These are phyloP conservation scores for Monilinia laxa DNA, from an alignment of 2,329 filamentous ascomycete species.

Conservation along the genomic window DNA sequence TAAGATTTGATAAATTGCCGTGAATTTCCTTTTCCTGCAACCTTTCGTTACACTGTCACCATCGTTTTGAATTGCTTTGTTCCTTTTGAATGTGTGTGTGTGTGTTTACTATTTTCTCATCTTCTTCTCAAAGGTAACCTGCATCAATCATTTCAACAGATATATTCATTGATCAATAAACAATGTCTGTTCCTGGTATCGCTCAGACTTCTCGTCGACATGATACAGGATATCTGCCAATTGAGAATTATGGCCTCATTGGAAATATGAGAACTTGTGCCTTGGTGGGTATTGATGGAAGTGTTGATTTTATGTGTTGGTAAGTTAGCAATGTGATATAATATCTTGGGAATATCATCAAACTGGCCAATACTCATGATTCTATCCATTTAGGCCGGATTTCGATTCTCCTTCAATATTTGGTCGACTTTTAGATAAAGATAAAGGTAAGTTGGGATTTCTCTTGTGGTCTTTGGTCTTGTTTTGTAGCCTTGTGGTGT, in stretches of 20 bases:
- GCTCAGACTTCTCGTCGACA: slow-evolving; percentile 26
- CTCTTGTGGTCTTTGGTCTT: not conserved
- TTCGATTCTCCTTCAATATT: slow-evolving; percentile 78
- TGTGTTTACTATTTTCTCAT: not conserved
- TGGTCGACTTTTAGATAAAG: slow-evolving; percentile 70
- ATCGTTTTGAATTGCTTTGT: slow-evolving; percentile 9
- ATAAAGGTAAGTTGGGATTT: slow-evolving; percentile 47
- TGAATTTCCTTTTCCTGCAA: not conserved
- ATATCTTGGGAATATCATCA: not conserved
- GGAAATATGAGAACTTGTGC: slow-evolving; percentile 80
- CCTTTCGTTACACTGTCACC: slow-evolving; percentile 1
- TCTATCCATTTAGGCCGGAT: slow-evolving; percentile 56
- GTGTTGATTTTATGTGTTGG: slow-evolving; percentile 78
- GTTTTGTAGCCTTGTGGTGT: no score
- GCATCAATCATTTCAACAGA: slow-evolving; percentile 13
- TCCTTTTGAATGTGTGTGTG: not conserved
- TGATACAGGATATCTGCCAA: slow-evolving; percentile 43
- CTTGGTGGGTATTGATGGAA: slow-evolving; percentile 70
- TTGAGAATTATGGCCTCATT: slow-evolving; percentile 78
- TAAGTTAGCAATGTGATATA: slow-evolving; percentile 40
- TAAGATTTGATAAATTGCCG: slow-evolving; percentile 6
- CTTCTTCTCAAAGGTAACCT: slow-evolving; percentile 8
- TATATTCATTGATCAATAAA: slow-evolving; percentile 3
- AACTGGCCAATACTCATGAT: slow-evolving; percentile 2
- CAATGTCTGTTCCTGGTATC: slow-evolving; percentile 2